A percentile compares a stretch with the other conserved stretches of the same genome.
phyloP scores from a whole-genome alignment of 441 rosid species.

The Isatis lusitanica region DNA sequence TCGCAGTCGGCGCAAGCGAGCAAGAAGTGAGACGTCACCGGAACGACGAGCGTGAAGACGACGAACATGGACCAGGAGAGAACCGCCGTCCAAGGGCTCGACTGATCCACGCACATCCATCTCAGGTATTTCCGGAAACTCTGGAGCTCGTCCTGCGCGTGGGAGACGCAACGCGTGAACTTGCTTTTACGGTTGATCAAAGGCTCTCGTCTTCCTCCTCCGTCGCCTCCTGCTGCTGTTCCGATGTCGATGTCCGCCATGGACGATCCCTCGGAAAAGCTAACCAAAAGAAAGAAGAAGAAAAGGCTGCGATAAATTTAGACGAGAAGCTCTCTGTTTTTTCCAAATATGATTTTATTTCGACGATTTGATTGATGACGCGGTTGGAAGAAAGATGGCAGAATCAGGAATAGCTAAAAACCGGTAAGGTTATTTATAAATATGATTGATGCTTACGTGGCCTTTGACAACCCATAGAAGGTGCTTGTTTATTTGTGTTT shows the following conservation, averaged over 20 bases:
- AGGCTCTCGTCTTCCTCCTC: conserved; percentile 30
- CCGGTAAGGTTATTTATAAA: conserved; percentile 28
- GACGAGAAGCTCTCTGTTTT: conserved; percentile 20
- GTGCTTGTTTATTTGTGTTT: neutral
- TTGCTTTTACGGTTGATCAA: conserved; percentile 37
- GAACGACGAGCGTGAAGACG: conserved; percentile 61
- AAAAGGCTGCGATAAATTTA: neutral
- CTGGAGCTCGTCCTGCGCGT: conserved; percentile 72
- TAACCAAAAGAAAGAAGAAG: no score
- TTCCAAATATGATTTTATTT: neutral
- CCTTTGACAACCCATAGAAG: conserved; percentile 4
- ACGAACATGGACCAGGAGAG: conserved; percentile 78
- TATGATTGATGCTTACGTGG: conserved; percentile 26
- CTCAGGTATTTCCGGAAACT: conserved; percentile 72
- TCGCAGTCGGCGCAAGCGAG: conserved; percentile 77
- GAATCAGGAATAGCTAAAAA: conserved; percentile 19
- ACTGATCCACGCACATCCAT: conserved; percentile 94
- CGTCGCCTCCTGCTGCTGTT: conserved; percentile 16
- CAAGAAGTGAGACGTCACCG: conserved; percentile 67
- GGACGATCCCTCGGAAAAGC: conserved; percentile 30
- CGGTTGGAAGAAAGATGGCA: conserved; percentile 1
- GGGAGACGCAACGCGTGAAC: conserved; percentile 50
- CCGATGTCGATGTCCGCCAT: conserved; percentile 44
- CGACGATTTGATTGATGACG: conserved; percentile 10
- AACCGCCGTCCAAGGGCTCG: conserved; percentile 47